Evolutionary conservation across 768 basidiomycete species (phyloP).

Genomic region (Amanita pseudoporphyria): DNA sequence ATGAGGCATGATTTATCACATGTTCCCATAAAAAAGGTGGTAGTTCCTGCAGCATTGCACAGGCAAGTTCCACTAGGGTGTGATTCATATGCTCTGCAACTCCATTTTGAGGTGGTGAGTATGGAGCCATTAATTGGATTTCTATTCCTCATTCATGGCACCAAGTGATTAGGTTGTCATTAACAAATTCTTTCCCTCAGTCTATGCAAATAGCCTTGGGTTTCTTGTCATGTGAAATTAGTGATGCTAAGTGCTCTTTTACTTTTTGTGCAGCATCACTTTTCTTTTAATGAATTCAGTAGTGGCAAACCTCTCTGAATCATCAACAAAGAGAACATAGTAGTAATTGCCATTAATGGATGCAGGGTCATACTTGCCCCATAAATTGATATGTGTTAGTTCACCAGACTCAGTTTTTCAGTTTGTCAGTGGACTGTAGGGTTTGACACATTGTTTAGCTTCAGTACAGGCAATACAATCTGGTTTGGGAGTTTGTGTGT

Average conservation of each 20-base stretch:
- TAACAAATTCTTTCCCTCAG: constrained; percentile 17
- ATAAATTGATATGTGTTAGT: constrained; percentile 8
- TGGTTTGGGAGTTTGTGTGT: background rate
- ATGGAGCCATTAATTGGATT: constrained; percentile 18
- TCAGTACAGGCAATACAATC: background rate
- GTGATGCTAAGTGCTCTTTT: background rate
- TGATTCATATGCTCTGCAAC: constrained; percentile 21
- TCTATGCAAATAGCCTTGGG: constrained; percentile 12
- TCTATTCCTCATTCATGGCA: constrained; percentile 15
- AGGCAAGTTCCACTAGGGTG: constrained; percentile 13
- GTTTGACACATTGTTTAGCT: no score
- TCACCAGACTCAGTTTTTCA: background rate
- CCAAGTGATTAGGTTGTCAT: constrained; percentile 10
- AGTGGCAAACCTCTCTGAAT: background rate
- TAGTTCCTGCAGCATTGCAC: constrained; percentile 15
- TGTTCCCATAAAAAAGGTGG: constrained; percentile 16
- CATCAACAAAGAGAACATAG: background rate
- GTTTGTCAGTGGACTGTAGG: no score
- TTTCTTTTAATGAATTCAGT: background rate
- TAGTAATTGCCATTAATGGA: background rate
- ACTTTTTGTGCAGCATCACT: background rate
- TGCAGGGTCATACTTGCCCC: background rate
- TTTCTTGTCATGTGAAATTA: constrained; percentile 12
- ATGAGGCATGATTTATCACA: constrained; percentile 11
- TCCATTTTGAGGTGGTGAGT: constrained; percentile 22